These are phyloP conservation scores for Colletotrichum sp. DNA, from an alignment of 2,329 filamentous ascomycete species.

Conservation along the genomic window DNA sequence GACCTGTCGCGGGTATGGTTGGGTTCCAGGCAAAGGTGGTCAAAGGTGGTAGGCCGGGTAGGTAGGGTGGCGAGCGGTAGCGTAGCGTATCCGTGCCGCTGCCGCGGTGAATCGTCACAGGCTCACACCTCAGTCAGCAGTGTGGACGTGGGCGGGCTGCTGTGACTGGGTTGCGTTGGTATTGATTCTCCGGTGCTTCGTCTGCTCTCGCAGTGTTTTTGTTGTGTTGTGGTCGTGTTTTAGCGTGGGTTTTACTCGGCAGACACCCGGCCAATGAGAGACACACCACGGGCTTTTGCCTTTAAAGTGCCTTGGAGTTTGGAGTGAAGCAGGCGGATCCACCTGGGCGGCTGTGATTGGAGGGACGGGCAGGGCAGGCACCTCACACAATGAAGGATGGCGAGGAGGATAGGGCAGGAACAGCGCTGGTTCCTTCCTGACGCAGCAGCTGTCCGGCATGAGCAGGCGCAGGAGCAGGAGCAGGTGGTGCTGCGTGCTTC, in stretches of 20 bases:
- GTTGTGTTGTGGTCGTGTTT: background rate
- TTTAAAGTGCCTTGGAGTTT: background rate
- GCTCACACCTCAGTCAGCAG: background rate
- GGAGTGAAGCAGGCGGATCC: background rate
- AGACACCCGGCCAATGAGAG: background rate
- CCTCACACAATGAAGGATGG: background rate
- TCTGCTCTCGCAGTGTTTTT: background rate
- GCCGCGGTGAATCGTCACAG: background rate
- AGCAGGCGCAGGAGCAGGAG: background rate
- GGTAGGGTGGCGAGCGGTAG: background rate
- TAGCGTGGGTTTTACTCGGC: slow-evolving; percentile 3
- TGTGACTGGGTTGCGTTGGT: background rate
- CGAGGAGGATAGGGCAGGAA: background rate
- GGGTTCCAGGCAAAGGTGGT: background rate
- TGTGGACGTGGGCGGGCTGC: background rate
- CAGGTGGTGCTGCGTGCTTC: background rate
- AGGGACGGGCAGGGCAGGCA: background rate
- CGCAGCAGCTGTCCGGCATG: background rate
- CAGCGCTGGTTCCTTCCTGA: background rate
- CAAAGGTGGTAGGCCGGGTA: background rate
- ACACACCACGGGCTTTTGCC: background rate
- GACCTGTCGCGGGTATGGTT: background rate
- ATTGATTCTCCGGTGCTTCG: background rate
- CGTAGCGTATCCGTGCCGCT: background rate
- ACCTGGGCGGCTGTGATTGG: background rate